These are phyloP conservation scores for Capronia americana DNA, from an alignment of 2,329 filamentous ascomycete genomes.

Conservation along the genomic window DNA sequence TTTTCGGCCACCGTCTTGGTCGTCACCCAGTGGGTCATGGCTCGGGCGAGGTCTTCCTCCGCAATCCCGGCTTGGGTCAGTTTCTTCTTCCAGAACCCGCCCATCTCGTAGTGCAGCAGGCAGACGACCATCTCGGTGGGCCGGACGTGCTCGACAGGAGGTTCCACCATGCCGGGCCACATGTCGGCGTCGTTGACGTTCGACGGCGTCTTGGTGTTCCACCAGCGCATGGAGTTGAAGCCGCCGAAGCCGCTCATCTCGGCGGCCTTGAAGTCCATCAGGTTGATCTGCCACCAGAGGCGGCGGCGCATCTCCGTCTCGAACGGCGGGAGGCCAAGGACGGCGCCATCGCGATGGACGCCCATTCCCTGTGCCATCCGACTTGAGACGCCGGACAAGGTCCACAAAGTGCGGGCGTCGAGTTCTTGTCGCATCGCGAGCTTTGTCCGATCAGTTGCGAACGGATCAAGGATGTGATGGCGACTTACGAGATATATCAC, in stretches of 20 bases:
- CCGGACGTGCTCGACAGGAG: slow-evolving; percentile 40
- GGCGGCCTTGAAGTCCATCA: slow-evolving; percentile 53
- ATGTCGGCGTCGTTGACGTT: slow-evolving; percentile 54
- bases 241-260: slow-evolving; percentile 40
- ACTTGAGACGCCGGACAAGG: slow-evolving; percentile 49
- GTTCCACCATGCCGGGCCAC: slow-evolving; percentile 46
- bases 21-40: slow-evolving; percentile 26
- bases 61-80: slow-evolving; percentile 9
- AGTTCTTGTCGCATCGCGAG: slow-evolving; percentile 47
- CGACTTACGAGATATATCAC: slow-evolving; percentile 10
- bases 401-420: slow-evolving; percentile 51
- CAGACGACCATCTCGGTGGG: slow-evolving; percentile 60
- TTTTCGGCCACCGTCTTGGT: slow-evolving; percentile 44
- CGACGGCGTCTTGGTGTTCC: slow-evolving; percentile 52
- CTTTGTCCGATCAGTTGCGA: slow-evolving; percentile 39
- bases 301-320: slow-evolving; percentile 48
- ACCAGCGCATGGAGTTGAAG: slow-evolving; percentile 40
- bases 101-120: slow-evolving; percentile 67
- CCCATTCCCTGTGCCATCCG: slow-evolving; percentile 47
- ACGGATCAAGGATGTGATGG: background rate
- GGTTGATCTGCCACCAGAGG: slow-evolving; percentile 47
- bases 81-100: slow-evolving; percentile 55
- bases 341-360: slow-evolving; percentile 52
- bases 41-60: slow-evolving; percentile 8
- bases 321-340: slow-evolving; percentile 58